Conservation (phyloP, 164 flowering plant species). For the Liriodendron chinense region DNA sequence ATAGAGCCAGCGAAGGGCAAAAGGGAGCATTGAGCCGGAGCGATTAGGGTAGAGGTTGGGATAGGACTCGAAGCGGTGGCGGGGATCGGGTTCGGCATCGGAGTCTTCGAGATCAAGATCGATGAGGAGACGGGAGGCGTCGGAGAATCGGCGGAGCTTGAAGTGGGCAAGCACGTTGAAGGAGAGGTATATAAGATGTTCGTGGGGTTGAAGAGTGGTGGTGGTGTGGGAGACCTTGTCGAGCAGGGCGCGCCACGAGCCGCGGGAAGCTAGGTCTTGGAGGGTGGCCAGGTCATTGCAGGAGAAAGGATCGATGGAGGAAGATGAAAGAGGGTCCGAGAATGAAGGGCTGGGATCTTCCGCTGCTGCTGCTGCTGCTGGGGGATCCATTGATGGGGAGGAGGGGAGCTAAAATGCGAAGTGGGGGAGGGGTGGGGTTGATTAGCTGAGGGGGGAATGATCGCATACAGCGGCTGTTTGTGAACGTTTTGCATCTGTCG, state of each 20-base stretch:
- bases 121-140: slow-evolving; percentile 30
- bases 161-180: slow-evolving; percentile 62
- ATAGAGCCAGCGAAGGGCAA: slow-evolving; percentile 76
- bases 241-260: slow-evolving; percentile 78
- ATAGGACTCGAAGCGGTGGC: slow-evolving; percentile 55
- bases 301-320: not conserved
- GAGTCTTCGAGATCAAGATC: slow-evolving; percentile 49
- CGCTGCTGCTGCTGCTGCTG: not conserved
- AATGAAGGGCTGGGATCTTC: not conserved
- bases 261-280: slow-evolving; percentile 76
- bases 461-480: too few species aligned
- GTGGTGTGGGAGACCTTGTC: slow-evolving; percentile 61
- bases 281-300: slow-evolving; percentile 60
- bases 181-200: slow-evolving; percentile 62
- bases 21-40: slow-evolving; percentile 82
- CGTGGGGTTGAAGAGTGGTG: slow-evolving; percentile 71
- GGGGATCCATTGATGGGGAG: not conserved
- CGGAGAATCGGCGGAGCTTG: slow-evolving; percentile 74
- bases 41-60: slow-evolving; percentile 55
- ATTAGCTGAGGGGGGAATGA: too few species aligned
- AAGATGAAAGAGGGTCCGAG: slow-evolving; percentile 7
- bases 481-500: too few species aligned
- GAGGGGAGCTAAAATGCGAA: not conserved
- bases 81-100: slow-evolving; percentile 49
- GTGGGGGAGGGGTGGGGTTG: not conserved